A percentile compares a stretch with the other conserved stretches of the same genome.
These are phyloP conservation scores for Prunus persica DNA, from an alignment of 306 rosid species.

Conservation along the genomic window DNA sequence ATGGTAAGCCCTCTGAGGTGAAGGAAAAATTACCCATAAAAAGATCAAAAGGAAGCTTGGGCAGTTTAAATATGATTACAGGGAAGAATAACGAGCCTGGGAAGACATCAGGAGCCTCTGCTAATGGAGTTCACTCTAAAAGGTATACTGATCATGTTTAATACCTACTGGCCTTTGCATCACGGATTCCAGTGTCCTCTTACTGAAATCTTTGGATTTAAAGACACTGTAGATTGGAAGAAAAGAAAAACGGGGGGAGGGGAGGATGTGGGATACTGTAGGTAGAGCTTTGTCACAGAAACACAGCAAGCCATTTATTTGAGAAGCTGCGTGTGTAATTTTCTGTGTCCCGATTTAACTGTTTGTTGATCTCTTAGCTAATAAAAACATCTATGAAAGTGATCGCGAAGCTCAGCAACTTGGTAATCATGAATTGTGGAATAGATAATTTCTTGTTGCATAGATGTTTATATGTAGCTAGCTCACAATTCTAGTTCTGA, in stretches of 20 bases:
- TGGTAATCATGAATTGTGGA: not conserved
- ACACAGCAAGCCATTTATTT: not conserved
- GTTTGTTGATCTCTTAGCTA: not conserved
- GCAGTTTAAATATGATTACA: constrained; percentile 95
- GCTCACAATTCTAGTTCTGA: not conserved
- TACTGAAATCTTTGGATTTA: not conserved
- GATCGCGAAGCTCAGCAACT: not conserved
- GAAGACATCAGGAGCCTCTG: constrained; percentile 73
- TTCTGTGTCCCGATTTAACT: not conserved
- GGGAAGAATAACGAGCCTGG: constrained; percentile 79
- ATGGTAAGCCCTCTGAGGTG: constrained; percentile 75
- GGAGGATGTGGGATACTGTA: not conserved
- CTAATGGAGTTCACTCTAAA: constrained; percentile 81
- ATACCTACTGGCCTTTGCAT: not conserved
- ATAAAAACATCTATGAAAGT: not conserved
- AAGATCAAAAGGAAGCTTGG: constrained; percentile 97
- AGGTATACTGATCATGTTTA: constrained; percentile 49
- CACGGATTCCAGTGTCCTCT: not conserved
- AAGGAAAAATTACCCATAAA: constrained; percentile 93
- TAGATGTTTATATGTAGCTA: not conserved
- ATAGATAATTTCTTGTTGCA: not conserved
- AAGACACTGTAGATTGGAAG: not conserved
- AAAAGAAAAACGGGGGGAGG: not conserved
- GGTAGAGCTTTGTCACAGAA: not conserved
- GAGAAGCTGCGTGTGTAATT: not conserved